phyloP scores from a whole-genome alignment of 2,329 filamentous ascomycete species.

The Sclerotinia spermophila region DNA sequence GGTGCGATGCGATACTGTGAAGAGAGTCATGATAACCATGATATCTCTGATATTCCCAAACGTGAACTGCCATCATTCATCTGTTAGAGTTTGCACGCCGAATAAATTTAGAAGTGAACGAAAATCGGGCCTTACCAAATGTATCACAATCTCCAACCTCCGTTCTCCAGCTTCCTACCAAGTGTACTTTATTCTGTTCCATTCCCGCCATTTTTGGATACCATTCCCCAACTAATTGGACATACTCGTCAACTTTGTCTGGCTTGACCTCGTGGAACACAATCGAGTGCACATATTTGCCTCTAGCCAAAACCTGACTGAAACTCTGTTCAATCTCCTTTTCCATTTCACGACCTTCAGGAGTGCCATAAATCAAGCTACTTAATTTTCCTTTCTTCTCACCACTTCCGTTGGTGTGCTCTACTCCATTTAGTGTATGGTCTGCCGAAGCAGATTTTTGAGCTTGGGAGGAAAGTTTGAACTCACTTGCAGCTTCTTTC shows the following conservation, averaged over 20 bases:
- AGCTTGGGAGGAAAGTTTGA: constrained; percentile 20
- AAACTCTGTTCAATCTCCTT: constrained; percentile 95
- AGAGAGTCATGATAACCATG: constrained; percentile 91
- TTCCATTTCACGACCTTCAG: constrained; percentile 90
- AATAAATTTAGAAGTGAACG: neutral
- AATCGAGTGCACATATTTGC: constrained; percentile 98
- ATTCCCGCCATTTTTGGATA: constrained; percentile 85
- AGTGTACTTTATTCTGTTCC: constrained; percentile 87
- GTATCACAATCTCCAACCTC: constrained; percentile 97
- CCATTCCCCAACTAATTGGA: constrained; percentile 82
- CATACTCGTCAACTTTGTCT: constrained; percentile 93
- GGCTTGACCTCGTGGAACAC: constrained; percentile 95
- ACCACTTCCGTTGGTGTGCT: constrained; percentile 55
- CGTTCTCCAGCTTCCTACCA: constrained; percentile 97
- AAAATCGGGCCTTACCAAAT: constrained; percentile 65
- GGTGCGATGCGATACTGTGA: constrained; percentile 76
- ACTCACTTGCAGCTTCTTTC: constrained; percentile 78
- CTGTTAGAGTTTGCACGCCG: neutral
- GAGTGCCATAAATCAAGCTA: constrained; percentile 93
- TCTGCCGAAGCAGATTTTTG: constrained; percentile 42
- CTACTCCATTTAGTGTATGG: constrained; percentile 57
- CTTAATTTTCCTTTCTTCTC: constrained; percentile 72
- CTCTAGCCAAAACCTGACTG: constrained; percentile 87
- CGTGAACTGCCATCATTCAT: constrained; percentile 70
- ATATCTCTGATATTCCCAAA: constrained; percentile 99